A percentile compares a stretch with the other conserved stretches of the same genome.
These are phyloP conservation scores for Pisolithus tinctorius DNA, from an alignment of 768 basidiomycete species.

Conservation along the genomic window DNA sequence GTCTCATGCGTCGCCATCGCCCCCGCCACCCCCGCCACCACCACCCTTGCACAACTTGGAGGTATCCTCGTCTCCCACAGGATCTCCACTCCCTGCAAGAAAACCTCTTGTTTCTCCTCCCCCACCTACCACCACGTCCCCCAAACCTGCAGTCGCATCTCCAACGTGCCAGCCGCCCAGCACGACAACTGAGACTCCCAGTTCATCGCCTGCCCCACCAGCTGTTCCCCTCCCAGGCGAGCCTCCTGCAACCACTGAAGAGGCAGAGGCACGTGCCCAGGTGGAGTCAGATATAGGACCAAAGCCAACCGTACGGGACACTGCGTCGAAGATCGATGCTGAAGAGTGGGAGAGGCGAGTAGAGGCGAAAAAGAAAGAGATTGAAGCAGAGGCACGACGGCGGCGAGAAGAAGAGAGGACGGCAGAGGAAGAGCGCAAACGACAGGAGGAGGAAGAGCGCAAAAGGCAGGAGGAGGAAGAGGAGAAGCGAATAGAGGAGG, in stretches of 20 bases:
- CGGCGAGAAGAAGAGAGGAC: constrained; percentile 29
- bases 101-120: constrained; percentile 3
- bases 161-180: neutral
- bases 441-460: constrained; percentile 11
- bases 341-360: constrained; percentile 26
- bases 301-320: constrained; percentile 28
- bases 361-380: constrained; percentile 34
- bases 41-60: constrained; percentile 1
- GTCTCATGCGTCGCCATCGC: constrained; percentile 1
- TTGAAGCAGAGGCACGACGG: constrained; percentile 40
- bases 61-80: constrained; percentile 3
- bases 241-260: constrained; percentile 19
- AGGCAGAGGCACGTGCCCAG: constrained; percentile 1
- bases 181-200: neutral
- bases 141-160: neutral
- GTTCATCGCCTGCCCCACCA: constrained; percentile 16
- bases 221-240: constrained; percentile 1
- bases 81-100: constrained; percentile 1
- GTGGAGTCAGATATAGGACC: constrained; percentile 8
- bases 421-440: constrained; percentile 10
- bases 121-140: constrained; percentile 9
- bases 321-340: constrained; percentile 34
- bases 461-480: constrained; percentile 8
- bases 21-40: neutral
- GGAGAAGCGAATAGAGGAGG: constrained; percentile 25